A percentile compares a stretch with the other conserved stretches of the same genome.
phyloP scores from a whole-genome alignment of 208 protist genomes.

The Crithidia mellificae region DNA sequence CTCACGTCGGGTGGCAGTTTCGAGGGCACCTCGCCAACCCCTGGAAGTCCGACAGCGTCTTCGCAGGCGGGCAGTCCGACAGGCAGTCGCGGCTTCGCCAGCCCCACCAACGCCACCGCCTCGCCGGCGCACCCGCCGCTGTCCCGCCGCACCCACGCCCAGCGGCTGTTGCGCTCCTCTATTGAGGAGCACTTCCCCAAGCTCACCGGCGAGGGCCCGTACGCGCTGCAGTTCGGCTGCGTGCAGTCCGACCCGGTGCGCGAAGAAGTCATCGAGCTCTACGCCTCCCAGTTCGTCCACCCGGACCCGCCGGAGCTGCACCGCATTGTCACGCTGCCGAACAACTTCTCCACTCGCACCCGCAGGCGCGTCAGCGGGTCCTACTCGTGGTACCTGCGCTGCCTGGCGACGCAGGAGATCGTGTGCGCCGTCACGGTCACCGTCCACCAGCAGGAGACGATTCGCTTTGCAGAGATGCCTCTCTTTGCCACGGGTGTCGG shows the following conservation, averaged over 20 bases:
- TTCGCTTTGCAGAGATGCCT: slow-evolving; percentile 85
- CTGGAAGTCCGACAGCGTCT: slow-evolving; percentile 16
- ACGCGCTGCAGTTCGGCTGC: slow-evolving; percentile 63
- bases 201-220: slow-evolving; percentile 68
- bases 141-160: slow-evolving; percentile 58
- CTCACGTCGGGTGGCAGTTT: background rate
- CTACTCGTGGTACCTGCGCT: slow-evolving; percentile 84
- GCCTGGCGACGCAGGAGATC: slow-evolving; percentile 61
- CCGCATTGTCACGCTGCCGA: slow-evolving; percentile 66
- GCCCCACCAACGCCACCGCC: background rate
- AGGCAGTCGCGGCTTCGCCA: background rate
- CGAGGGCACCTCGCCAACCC: slow-evolving; percentile 1
- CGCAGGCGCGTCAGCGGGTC: slow-evolving; percentile 64
- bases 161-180: slow-evolving; percentile 75
- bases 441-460: slow-evolving; percentile 75
- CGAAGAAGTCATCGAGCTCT: slow-evolving; percentile 75
- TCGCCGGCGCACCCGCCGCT: slow-evolving; percentile 2
- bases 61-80: slow-evolving; percentile 15
- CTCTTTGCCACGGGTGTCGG: slow-evolving; percentile 86
- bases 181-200: slow-evolving; percentile 83
- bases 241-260: slow-evolving; percentile 63
- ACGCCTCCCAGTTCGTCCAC: slow-evolving; percentile 78
- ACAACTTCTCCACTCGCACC: slow-evolving; percentile 73
- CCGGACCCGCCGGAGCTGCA: slow-evolving; percentile 79
- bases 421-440: slow-evolving; percentile 78